Percentiles rank a stretch among this genome's conserved stretches.
phyloP scores from a whole-genome alignment of 2,329 filamentous ascomycete genomes.

The Neofusicoccum cordaticola region DNA sequence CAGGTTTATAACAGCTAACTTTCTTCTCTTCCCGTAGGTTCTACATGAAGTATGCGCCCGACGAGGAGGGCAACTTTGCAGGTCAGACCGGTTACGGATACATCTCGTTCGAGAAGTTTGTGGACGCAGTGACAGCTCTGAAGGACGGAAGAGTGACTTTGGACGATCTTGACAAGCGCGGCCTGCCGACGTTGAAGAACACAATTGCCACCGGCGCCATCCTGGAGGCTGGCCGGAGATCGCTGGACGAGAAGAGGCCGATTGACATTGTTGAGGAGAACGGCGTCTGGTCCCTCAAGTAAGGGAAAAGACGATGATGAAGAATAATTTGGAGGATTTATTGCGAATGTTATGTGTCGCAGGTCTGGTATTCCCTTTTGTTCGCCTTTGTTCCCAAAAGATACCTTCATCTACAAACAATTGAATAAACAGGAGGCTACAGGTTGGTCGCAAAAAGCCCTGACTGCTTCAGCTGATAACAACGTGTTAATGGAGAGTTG shows the following conservation, averaged over 20 bases:
- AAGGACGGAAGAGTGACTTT: conserved; percentile 72
- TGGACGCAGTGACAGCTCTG: conserved; percentile 77
- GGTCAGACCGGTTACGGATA: conserved; percentile 93
- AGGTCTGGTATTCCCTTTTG: background rate
- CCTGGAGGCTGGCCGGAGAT: conserved; percentile 78
- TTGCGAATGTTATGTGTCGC: background rate
- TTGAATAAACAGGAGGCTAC: too few species aligned
- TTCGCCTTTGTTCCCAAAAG: background rate
- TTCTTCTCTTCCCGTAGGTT: conserved; percentile 50
- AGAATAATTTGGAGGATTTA: background rate
- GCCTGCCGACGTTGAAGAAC: conserved; percentile 80
- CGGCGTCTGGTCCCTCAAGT: conserved; percentile 67
- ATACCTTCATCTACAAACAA: too few species aligned
- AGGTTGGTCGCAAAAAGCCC: too few species aligned
- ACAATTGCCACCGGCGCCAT: conserved; percentile 91
- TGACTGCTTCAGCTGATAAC: too few species aligned
- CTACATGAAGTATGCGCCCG: conserved; percentile 91
- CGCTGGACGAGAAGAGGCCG: conserved; percentile 77
- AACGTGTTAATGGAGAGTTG: too few species aligned
- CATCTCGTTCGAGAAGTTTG: conserved; percentile 92
- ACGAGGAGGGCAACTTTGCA: conserved; percentile 91
- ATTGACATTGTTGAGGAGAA: conserved; percentile 69
- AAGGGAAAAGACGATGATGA: background rate
- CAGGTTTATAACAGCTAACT: background rate
- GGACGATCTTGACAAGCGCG: conserved; percentile 74